phyloP scores from a whole-genome alignment of 192 early-diverging fungal genomes.

The Chytriomyces hyalinus region DNA sequence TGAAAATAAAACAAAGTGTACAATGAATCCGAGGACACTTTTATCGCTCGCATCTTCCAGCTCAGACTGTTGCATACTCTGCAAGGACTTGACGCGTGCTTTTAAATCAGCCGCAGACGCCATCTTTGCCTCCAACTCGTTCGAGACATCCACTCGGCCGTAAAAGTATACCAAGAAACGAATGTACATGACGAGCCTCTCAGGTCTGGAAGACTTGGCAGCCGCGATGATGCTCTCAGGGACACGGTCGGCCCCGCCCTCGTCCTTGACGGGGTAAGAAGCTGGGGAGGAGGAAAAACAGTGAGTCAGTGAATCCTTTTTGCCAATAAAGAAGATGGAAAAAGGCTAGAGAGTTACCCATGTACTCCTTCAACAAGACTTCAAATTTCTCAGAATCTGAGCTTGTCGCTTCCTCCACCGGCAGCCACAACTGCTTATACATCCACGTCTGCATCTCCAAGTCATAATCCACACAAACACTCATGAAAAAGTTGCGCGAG shows the following conservation, averaged over 20 bases:
- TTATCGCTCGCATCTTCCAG: background rate
- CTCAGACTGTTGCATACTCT: background rate
- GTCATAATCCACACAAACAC: background rate
- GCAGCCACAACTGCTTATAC: background rate
- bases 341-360: background rate
- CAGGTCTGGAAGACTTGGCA: background rate
- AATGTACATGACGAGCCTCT: background rate
- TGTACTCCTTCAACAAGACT: background rate
- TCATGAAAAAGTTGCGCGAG: background rate
- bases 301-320: background rate
- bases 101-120: background rate
- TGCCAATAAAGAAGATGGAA: background rate
- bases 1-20: background rate
- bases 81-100: background rate
- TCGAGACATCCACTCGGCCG: background rate
- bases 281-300: background rate
- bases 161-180: background rate
- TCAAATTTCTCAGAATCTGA: background rate
- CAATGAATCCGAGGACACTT: background rate
- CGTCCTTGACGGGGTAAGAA: background rate
- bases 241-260: background rate
- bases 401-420: background rate
- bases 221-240: background rate
- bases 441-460: conserved; percentile 2
- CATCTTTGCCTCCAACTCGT: background rate